phyloP scores from a whole-genome alignment of 2,329 filamentous ascomycete genomes.

The Colletotrichum acutatum region DNA sequence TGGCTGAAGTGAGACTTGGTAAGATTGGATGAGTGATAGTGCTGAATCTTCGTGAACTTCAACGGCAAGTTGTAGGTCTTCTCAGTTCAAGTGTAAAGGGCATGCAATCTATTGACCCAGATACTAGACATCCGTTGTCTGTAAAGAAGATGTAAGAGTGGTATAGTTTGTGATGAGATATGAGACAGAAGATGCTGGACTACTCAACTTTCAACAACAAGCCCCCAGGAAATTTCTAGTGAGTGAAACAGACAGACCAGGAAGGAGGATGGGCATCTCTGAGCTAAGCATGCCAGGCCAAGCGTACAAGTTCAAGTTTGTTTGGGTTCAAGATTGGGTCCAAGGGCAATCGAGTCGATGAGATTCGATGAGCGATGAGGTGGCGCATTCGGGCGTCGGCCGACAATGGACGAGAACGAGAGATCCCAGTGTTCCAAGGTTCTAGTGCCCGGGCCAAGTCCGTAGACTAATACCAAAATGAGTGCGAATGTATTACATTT shows the following conservation, averaged over 20 bases:
- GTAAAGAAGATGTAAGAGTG: no score
- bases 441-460: neutral
- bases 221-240: neutral
- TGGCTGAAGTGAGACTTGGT: neutral
- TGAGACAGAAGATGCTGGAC: neutral
- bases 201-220: neutral
- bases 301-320: neutral
- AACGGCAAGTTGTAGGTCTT: no score
- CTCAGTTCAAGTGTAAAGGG: no score
- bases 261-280: neutral
- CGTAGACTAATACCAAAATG: neutral
- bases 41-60: neutral
- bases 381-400: neutral
- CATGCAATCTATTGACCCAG: no score
- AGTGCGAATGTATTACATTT: neutral
- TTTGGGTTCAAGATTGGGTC: neutral
- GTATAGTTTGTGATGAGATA: neutral
- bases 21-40: neutral
- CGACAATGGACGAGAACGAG: neutral
- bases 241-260: neutral
- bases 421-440: neutral
- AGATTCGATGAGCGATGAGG: neutral
- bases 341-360: neutral
- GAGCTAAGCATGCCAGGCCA: neutral
- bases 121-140: no score